Percentiles rank a stretch among this genome's conserved stretches.
Conservation (phyloP, 108 stramenopile species). For the Stephanodiscus minutulus region DNA sequence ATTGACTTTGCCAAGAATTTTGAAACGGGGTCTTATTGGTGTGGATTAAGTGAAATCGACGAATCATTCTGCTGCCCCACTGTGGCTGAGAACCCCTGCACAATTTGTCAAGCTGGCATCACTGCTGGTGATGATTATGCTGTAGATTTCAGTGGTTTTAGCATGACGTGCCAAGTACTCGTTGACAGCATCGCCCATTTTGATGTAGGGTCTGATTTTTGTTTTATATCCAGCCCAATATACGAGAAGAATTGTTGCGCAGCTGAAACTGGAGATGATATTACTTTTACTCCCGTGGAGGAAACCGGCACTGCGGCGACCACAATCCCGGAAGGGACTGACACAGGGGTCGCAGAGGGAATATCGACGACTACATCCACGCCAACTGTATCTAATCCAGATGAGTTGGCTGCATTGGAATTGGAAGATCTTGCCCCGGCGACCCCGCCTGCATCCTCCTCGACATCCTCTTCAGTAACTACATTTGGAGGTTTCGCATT, state of each 20-base stretch:
- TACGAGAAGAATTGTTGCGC: not conserved
- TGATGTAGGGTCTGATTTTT: not conserved
- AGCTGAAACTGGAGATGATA: not conserved
- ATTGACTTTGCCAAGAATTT: not conserved
- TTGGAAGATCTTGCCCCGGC: not conserved
- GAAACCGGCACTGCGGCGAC: not conserved
- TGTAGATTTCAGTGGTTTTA: not conserved
- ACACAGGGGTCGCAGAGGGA: not conserved
- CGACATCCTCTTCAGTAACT: not conserved
- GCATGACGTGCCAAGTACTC: not conserved
- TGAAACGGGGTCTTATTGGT: not conserved
- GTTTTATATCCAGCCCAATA: not conserved
- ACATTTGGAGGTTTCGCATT: not conserved
- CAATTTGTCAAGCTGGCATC: not conserved
- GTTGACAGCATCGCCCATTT: not conserved
- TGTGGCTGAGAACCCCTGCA: not conserved
- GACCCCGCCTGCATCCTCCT: not conserved
- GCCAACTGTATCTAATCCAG: not conserved
- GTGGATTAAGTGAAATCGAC: not conserved
- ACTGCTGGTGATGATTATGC: not conserved
- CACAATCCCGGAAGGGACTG: not conserved
- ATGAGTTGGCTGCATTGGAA: not conserved
- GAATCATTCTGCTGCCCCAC: constrained; percentile 1
- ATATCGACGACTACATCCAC: not conserved
- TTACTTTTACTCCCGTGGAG: not conserved